These are phyloP conservation scores for Kodamaea fungicola DNA, from an alignment of 1,139 yeast species.

Conservation along the genomic window DNA sequence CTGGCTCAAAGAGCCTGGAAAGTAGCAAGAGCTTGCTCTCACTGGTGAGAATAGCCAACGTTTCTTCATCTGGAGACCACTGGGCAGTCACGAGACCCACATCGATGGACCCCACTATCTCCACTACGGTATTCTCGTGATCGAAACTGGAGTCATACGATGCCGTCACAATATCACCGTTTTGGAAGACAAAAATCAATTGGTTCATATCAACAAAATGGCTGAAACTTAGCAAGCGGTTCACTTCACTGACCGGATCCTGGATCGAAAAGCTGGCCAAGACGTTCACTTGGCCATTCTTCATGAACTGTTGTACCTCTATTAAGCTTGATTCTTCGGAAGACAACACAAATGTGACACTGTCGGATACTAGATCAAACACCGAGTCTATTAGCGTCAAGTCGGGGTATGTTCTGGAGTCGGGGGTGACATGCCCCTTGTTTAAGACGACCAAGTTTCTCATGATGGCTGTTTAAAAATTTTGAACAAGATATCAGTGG, in stretches of 20 bases:
- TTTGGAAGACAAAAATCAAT: constrained; percentile 56
- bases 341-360: constrained; percentile 65
- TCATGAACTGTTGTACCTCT: constrained; percentile 51
- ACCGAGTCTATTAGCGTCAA: constrained; percentile 53
- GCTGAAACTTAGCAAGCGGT: constrained; percentile 42
- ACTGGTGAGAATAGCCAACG: constrained; percentile 64
- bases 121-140: constrained; percentile 53
- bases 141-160: constrained; percentile 57
- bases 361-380: constrained; percentile 76
- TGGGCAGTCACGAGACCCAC: constrained; percentile 67
- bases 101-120: constrained; percentile 84
- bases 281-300: constrained; percentile 50
- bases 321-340: constrained; percentile 56
- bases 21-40: constrained; percentile 63
- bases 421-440: constrained; percentile 50
- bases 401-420: constrained; percentile 58
- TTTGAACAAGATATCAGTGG: neutral
- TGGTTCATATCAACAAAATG: constrained; percentile 67
- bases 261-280: constrained; percentile 55
- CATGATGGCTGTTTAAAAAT: constrained; percentile 28
- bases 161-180: constrained; percentile 69
- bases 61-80: constrained; percentile 94
- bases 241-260: constrained; percentile 23
- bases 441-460: constrained; percentile 57
- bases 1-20: constrained; percentile 77